Evolutionary conservation across 331 rosid genomes (phyloP), one percentile per base, ranked within the genome.

Genomic region (Malus hybrid): DNA sequence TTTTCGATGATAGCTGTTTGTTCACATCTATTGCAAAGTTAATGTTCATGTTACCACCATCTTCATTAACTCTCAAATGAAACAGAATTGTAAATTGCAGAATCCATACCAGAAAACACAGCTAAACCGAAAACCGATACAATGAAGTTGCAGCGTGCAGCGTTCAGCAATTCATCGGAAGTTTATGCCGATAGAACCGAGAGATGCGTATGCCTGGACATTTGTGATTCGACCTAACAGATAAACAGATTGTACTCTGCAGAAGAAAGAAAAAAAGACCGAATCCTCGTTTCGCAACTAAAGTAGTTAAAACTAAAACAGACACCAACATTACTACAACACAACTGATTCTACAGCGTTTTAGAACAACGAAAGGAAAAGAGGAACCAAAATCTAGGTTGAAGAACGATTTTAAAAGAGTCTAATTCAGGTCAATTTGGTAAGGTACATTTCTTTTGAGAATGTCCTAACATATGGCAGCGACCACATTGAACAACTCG

Each of bases 401-500:
- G 68, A 66, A 33, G 66, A 74, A 72, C 76, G 82, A 71, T 77
- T 77, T 82, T 56, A 81, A 84, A 84, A 73, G 0, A 55, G 53
- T 75, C 82, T 79, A 89, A 79, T 74, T 76, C 73, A 48, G 66
- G 78, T 86, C 80, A 89, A 71, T 79, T 83, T 56, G 96, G 87
- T 91, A 91, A 79, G 42, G 96, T 79, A 89, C 98, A 93, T 82
- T 93, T 93, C 93, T 93, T 93, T 85, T 93, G 94, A 53, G 96
- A 91, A 90, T 93, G 96, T 75, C 98, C 98, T 79, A 93, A 81
- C 98, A 93, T 84, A 87, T 89, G 98, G 77, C 97, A 93, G 78
- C 98, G 97, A 73, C 98, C 98, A 20, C 98, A 93, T 81, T 91
- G 98, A 84, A 93, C 97, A 74, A 93, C 86, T 80, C 96, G 82